phyloP scores from a whole-genome alignment of 257 asterid species.

The Leptodermis oblonga region DNA sequence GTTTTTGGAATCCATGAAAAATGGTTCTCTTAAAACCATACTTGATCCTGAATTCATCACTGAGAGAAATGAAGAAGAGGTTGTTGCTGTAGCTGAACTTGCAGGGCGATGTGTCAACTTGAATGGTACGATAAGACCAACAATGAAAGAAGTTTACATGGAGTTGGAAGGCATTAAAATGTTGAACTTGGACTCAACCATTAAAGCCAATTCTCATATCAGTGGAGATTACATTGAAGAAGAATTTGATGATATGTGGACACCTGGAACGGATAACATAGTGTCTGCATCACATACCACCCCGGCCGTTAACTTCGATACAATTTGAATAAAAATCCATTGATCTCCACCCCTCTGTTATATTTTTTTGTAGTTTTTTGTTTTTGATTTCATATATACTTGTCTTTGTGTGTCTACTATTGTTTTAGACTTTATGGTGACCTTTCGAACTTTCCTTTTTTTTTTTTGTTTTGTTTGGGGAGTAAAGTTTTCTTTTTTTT shows the following conservation, averaged over 20 bases:
- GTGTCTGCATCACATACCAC: neutral
- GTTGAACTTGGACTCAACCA: neutral
- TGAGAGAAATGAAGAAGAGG: neutral
- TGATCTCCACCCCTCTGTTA: too few relatives aligned
- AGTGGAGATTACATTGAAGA: neutral
- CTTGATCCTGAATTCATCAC: slow-evolving; percentile 10
- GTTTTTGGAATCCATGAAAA: slow-evolving; percentile 7
- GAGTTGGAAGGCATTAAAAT: neutral
- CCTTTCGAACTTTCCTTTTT: too few relatives aligned
- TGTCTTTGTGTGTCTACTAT: too few relatives aligned
- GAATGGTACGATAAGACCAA: slow-evolving; percentile 6
- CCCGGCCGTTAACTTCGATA: too few relatives aligned
- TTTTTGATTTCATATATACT: too few relatives aligned
- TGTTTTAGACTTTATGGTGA: too few relatives aligned
- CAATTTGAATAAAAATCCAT: too few relatives aligned
- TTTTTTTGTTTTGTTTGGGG: too few relatives aligned
- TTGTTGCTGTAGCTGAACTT: neutral
- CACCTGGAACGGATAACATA: neutral
- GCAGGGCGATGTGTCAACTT: neutral
- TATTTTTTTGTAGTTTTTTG: too few relatives aligned
- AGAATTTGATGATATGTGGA: neutral
- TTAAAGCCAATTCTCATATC: neutral
- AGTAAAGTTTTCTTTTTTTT: too few relatives aligned
- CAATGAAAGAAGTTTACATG: neutral
- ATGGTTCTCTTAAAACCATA: neutral